A percentile compares a stretch with the other conserved stretches of the same genome.
phyloP scores from a whole-genome alignment of 352 stramenopile genomes.

The Aphanomyces astaci region DNA sequence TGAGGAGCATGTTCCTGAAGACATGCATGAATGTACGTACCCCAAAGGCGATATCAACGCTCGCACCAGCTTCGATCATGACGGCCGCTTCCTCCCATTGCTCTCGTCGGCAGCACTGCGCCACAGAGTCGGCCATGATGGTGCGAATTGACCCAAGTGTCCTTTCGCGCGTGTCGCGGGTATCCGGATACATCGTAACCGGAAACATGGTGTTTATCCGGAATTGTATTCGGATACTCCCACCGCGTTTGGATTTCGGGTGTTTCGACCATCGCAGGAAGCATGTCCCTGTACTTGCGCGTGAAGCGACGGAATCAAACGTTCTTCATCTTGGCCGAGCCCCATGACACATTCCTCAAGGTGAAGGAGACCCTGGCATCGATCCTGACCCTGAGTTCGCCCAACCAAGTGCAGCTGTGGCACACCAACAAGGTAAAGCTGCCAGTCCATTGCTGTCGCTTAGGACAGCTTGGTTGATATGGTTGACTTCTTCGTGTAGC shows the following conservation, averaged over 20 bases:
- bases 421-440: slow-evolving; percentile 56
- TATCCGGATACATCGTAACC: slow-evolving; percentile 4
- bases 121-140: slow-evolving; percentile 1
- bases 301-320: slow-evolving; percentile 84
- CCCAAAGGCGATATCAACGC: slow-evolving; percentile 2
- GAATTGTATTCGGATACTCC: slow-evolving; percentile 7
- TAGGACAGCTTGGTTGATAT: background rate
- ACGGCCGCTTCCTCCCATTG: background rate
- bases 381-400: slow-evolving; percentile 46
- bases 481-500: background rate
- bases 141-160: background rate
- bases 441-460: slow-evolving; percentile 8
- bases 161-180: background rate
- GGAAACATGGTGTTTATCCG: background rate
- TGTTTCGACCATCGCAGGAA: background rate
- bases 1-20: too few relatives aligned
- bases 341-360: slow-evolving; percentile 65
- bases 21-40: background rate
- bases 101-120: slow-evolving; percentile 7
- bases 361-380: slow-evolving; percentile 74
- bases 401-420: slow-evolving; percentile 64
- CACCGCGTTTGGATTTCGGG: background rate
- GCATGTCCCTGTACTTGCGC: slow-evolving; percentile 56
- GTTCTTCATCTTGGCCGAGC: slow-evolving; percentile 79
- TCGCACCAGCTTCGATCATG: background rate